Evolutionary conservation across 2,329 filamentous ascomycete genomes (phyloP).

Genomic region (Talaromyces verruculosus): DNA sequence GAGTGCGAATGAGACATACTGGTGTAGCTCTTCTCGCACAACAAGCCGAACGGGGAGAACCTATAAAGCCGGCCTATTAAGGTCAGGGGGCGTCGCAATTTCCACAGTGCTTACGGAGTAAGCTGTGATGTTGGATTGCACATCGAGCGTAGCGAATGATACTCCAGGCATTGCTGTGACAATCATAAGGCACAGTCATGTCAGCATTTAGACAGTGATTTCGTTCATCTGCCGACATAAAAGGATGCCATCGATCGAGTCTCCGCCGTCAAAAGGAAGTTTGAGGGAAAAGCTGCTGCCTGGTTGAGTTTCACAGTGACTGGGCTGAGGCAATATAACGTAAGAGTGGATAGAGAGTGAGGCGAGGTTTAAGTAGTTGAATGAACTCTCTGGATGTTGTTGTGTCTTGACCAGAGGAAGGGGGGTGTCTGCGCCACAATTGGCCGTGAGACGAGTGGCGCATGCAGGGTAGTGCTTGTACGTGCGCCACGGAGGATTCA

Average conservation of each 20-base stretch:
- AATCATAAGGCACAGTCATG: neutral
- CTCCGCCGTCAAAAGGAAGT: neutral
- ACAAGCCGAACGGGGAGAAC: neutral
- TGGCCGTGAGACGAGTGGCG: neutral
- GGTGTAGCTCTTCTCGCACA: neutral
- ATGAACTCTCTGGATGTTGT: neutral
- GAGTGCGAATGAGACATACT: neutral
- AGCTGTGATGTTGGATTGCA: neutral
- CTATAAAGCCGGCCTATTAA: neutral
- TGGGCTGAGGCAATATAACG: neutral
- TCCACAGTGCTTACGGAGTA: neutral
- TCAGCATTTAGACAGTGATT: neutral
- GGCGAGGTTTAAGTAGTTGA: constrained; percentile 3
- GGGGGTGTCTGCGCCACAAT: constrained; percentile 2
- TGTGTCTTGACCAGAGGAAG: neutral
- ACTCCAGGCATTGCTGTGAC: neutral
- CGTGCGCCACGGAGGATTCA: neutral
- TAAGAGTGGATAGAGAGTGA: constrained; percentile 8
- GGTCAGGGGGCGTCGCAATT: neutral
- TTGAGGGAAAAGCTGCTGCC: constrained; percentile 4
- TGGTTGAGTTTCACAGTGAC: neutral
- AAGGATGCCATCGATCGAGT: neutral
- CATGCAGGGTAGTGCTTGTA: neutral
- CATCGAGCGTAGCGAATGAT: neutral
- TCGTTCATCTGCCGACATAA: neutral